phyloP scores from a whole-genome alignment of 495 filamentous ascomycete genomes.

The Hyaloscypha bicolor region DNA sequence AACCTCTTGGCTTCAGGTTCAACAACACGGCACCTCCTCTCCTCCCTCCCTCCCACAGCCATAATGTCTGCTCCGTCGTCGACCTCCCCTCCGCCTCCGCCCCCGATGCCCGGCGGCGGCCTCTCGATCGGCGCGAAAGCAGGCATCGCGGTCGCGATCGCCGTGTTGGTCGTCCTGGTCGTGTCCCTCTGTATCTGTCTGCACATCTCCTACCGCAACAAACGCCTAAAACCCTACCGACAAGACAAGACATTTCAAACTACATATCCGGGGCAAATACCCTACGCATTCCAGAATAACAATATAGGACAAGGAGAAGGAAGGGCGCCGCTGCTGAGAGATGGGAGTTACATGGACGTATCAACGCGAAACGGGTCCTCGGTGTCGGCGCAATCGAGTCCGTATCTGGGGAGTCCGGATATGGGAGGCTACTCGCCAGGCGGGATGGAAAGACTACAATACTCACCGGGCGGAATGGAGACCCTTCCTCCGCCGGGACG shows the following conservation, averaged over 20 bases:
- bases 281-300: not conserved
- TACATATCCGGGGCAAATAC: not conserved
- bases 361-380: not conserved
- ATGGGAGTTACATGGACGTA: not conserved
- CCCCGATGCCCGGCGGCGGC: not conserved
- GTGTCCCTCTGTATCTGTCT: not conserved
- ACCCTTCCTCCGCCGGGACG: not conserved
- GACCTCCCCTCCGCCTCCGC: not conserved
- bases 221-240: not conserved
- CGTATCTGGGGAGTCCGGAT: not conserved
- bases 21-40: not conserved
- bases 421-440: not conserved
- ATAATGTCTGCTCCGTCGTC: not conserved
- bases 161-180: not conserved
- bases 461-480: not conserved
- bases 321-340: not conserved
- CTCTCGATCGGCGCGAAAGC: not conserved
- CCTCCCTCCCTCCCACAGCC: not conserved
- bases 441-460: too few species aligned
- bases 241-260: not conserved
- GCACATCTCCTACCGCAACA: slow-evolving; percentile 1
- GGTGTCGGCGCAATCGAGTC: not conserved
- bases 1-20: not conserved
- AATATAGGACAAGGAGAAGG: not conserved
- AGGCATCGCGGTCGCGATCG: not conserved